These are phyloP conservation scores for Russula lepida DNA, from an alignment of 768 basidiomycete genomes.

Conservation along the genomic window DNA sequence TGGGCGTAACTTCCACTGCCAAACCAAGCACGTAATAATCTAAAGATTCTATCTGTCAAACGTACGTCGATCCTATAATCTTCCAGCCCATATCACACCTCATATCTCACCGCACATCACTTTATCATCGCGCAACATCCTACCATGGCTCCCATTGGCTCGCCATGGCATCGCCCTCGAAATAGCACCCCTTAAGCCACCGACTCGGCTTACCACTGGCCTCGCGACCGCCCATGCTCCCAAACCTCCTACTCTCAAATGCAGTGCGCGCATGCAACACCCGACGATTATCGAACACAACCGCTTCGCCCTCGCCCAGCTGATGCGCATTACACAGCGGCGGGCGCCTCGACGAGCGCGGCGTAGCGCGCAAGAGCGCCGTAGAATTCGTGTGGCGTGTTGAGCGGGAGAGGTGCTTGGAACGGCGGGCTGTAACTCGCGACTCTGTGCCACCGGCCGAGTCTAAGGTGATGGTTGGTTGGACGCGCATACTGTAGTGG, in stretches of 20 bases:
- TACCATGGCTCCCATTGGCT: too few relatives aligned
- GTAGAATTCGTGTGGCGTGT: slow-evolving; percentile 51
- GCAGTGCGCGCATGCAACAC: slow-evolving; percentile 81
- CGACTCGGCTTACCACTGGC: too few relatives aligned
- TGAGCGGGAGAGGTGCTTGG: slow-evolving; percentile 65
- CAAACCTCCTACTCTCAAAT: slow-evolving; percentile 38
- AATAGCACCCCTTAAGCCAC: too few relatives aligned
- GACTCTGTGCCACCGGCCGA: not conserved
- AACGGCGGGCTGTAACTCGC: slow-evolving; percentile 86
- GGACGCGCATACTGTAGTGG: slow-evolving; percentile 58
- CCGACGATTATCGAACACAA: slow-evolving; percentile 86
- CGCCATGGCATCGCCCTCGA: too few relatives aligned
- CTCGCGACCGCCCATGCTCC: slow-evolving; percentile 13
- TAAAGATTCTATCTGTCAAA: not conserved
- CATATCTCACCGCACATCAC: slow-evolving; percentile 1
- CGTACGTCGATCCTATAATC: not conserved
- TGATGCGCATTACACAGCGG: slow-evolving; percentile 52
- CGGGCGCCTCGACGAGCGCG: slow-evolving; percentile 42
- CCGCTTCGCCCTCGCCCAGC: slow-evolving; percentile 75
- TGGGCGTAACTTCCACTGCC: too few relatives aligned
- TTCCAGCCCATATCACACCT: not conserved
- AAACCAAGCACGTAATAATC: too few relatives aligned
- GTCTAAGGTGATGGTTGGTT: slow-evolving; percentile 64
- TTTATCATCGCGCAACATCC: slow-evolving; percentile 37
- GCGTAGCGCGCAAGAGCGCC: slow-evolving; percentile 56